Conservation (phyloP, 768 basidiomycete genomes). For the Collybia sp. region DNA sequence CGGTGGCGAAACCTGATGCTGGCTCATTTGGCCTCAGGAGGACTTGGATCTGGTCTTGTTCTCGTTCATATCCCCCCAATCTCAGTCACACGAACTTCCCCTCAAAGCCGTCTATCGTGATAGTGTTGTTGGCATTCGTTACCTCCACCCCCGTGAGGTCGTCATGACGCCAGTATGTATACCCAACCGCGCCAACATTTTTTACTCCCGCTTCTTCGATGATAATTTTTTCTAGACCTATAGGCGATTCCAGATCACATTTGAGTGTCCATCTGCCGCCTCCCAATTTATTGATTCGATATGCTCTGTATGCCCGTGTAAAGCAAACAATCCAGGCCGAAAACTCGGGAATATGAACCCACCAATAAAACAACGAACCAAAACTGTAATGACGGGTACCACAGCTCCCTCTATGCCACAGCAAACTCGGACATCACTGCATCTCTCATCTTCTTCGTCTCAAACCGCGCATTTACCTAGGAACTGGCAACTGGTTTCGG, state of each 20-base stretch:
- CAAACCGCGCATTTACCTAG: too few species aligned
- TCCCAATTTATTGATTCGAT: conserved; percentile 59
- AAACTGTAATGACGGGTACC: not conserved
- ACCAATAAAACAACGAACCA: not conserved
- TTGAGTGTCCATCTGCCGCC: conserved; percentile 43
- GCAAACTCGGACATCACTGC: too few species aligned
- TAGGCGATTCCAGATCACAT: conserved; percentile 75
- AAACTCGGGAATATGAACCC: conserved; percentile 5
- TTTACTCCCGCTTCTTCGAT: conserved; percentile 6
- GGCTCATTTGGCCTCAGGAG: conserved; percentile 42
- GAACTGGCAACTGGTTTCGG: too few species aligned
- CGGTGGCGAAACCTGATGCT: conserved; percentile 2
- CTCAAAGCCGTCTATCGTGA: conserved; percentile 79
- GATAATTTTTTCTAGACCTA: conserved; percentile 41
- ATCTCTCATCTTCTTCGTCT: too few species aligned
- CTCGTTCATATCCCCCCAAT: conserved; percentile 39
- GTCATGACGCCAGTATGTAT: conserved; percentile 11
- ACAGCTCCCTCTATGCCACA: not conserved
- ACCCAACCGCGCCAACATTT: not conserved
- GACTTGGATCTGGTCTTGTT: conserved; percentile 72
- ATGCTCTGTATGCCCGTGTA: conserved; percentile 71
- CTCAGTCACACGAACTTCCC: conserved; percentile 52
- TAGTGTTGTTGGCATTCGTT: conserved; percentile 69
- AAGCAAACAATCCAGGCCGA: conserved; percentile 32
- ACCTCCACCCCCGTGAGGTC: conserved; percentile 46